Base-by-base conservation (phyloP, 1,139 yeast genomes). In the Lodderomyces pseudojiufengensis region DNA sequence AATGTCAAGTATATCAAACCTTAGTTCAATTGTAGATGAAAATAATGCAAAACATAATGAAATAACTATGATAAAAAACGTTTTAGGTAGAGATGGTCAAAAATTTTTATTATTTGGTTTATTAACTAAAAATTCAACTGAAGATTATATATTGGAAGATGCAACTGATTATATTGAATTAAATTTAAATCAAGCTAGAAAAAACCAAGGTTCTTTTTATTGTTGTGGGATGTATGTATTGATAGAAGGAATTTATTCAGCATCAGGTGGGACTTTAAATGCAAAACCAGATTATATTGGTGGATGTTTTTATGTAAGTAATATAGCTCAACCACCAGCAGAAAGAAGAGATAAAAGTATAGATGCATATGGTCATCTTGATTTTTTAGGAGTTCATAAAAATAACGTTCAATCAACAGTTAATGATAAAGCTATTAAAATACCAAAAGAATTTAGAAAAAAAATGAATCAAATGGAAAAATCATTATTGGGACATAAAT, bases 241-340 rank as follows among this genome's bases (percentile, higher is more conserved):
- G 4, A 84, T 84, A 30, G 95, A 88, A 52, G 99, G 99, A 10
- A 77, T 86, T 16, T 86, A 85, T 50, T 75, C 86, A 0, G 80
- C 78, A 5, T 73, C 78, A 14, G 84, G 82, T 16, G 76, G 73
- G 27, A 48, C 54, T 14, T 49, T 57, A 8, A 48, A 52, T 27
- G 57, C 54, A 36, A 55, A 57, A 13, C 44, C 45, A 27, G 53
- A 57, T 35, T 60, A 63, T 26, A 56, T 64, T 21, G 70, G 72
- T 20, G 76, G 76, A 3, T 61, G 68, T 33, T 88, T 92, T 51
- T 78, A 83, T 44, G 95, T 84, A 2, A 73, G 84, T 25, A 75
- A 84, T 10, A 69, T 90, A 36, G 85, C 85, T 2, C 96, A 87
- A 42, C 98, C 98, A 1, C 90, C 95, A 0, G 83, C 88, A 3